Conservation (phyloP, 2,329 filamentous ascomycete genomes). For the Aureobasidium subglaciale region DNA sequence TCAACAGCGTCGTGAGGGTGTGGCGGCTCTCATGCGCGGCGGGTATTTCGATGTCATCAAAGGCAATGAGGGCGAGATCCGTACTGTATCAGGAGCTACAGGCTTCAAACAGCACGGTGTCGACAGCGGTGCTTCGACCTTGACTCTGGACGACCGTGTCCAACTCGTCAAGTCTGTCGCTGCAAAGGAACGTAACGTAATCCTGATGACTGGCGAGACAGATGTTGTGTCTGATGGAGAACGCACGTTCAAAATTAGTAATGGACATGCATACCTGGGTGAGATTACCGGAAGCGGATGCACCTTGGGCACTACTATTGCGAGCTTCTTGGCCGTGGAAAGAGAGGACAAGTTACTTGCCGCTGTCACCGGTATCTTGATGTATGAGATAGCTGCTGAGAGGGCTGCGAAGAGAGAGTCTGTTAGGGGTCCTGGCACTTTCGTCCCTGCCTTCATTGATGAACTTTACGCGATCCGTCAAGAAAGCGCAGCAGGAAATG, state of each 20-base stretch:
- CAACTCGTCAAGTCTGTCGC: slow-evolving; percentile 61
- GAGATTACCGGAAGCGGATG: slow-evolving; percentile 72
- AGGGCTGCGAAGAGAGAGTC: slow-evolving; percentile 49
- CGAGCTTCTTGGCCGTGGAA: slow-evolving; percentile 62
- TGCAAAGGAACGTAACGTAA: slow-evolving; percentile 58
- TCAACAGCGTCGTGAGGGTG: slow-evolving; percentile 60
- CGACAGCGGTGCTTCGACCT: slow-evolving; percentile 59
- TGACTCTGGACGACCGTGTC: slow-evolving; percentile 50
- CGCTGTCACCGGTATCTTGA: slow-evolving; percentile 62
- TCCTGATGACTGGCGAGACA: slow-evolving; percentile 73
- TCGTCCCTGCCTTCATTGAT: slow-evolving; percentile 80
- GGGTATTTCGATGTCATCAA: slow-evolving; percentile 87
- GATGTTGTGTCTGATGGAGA: slow-evolving; percentile 73
- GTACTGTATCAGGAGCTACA: slow-evolving; percentile 57
- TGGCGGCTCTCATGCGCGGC: slow-evolving; percentile 60
- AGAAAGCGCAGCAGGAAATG: slow-evolving; percentile 42
- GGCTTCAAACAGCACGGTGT: slow-evolving; percentile 66
- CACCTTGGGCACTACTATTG: slow-evolving; percentile 73
- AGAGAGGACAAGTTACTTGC: slow-evolving; percentile 62
- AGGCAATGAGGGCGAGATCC: slow-evolving; percentile 86
- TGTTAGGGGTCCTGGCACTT: slow-evolving; percentile 75
- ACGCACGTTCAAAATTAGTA: slow-evolving; percentile 60
- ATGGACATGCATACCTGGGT: slow-evolving; percentile 68
- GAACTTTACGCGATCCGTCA: slow-evolving; percentile 48
- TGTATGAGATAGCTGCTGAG: slow-evolving; percentile 75